Evolutionary conservation across 2,329 filamentous ascomycete species (phyloP), one percentile per base, ranked within the genome.

Genomic region (Xylariomycetidae sp.): DNA sequence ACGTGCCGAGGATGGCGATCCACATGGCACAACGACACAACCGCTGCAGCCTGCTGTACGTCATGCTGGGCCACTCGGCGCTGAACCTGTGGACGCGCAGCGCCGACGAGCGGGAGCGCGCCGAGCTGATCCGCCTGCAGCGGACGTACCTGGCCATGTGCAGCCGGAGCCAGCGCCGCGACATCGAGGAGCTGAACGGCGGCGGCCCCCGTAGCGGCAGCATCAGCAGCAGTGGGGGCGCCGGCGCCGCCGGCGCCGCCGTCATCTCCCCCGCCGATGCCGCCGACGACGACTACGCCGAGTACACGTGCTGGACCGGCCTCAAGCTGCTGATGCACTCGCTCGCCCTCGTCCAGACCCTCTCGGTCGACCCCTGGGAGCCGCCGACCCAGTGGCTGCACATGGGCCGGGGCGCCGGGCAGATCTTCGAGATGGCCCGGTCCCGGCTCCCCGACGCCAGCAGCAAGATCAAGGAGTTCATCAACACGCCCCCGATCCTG

Each of bases 301-400:
- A 62, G 44, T 51, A 50, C 25, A 48, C 62, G 26, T 61, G 56
- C 40, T 56, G 61, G 34, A 54, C 56, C 15, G 51, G 53, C 23
- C 46, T 63, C 17, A 49, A 50, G 25, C 60, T 63, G 40, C 38
- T 63, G 22, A 48, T 52, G n/a, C 59, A 62, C 44, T 56, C 54
- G 20, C 49, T 62, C 31, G 59, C 58, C 6, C 44, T 62, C 6
- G 59, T 64, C 12, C 61, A 64, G 50, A 62, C 58, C 9, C 38
- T 61, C 26, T 46, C 53, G 13, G 32, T 50, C 16, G 49, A 56
- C 28, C 58, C 57, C 3, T 63, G 61, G 61, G 52, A 61, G 39
- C 59, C 61, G 19, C 61, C 59, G 12, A 30, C 55, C n/a, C 57
- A 62, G 36, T 63, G 56, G 55, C 37, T 60, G 26, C 49, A 53